Base-by-base conservation (phyloP, 1,284 basidiomycete species). In the Phlebopus sp. region DNA sequence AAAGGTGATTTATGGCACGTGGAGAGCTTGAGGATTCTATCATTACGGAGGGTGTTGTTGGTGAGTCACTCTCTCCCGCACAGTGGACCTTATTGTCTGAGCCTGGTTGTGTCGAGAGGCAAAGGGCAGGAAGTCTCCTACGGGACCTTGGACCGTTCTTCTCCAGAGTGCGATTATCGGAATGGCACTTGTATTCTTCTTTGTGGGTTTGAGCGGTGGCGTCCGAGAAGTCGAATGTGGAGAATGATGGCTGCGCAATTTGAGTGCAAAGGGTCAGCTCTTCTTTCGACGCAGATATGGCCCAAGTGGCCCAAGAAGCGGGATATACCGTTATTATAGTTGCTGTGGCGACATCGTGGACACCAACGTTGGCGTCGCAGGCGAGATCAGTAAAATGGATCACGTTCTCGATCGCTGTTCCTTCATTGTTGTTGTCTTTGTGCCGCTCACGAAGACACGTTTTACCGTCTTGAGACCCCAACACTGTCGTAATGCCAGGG, bases 271-370 rank as follows among this genome's bases (percentile, higher is more conserved):
- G 39, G 30, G 49, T 57, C 39, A 63, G 64, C 45, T 47, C 45
- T 53, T 62, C 46, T 36, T 36, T 35, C 44, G 46, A 50, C 31
- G 49, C 47, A 36, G 44, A 37, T 43, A 41, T 41, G 50, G 31
- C 44, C n/a, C n/a, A n/a, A n/a, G n/a, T n/a, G n/a, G n/a, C n/a
- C n/a, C 18, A 38, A 52, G 48, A 53, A 59, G 50, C 30, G 38
- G 44, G 50, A 54, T 50, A 64, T 66, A 64, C 62, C 62, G 60
- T 64, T 59, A 67, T 68, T 59, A 58, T 56, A 49, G 59, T 63
- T 59, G 60, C 56, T 48, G 56, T 56, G 55, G 54, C 56, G 50
- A 69, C 62, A 53, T 64, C 59, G 59, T 46, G 46, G 45, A 37
- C 51, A 46, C 50, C 52, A 51, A 56, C 52, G 32, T 52, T 47